Evolutionary conservation across 176 grass and related monocot genomes (phyloP).

Genomic region (Olyra latifolia): DNA sequence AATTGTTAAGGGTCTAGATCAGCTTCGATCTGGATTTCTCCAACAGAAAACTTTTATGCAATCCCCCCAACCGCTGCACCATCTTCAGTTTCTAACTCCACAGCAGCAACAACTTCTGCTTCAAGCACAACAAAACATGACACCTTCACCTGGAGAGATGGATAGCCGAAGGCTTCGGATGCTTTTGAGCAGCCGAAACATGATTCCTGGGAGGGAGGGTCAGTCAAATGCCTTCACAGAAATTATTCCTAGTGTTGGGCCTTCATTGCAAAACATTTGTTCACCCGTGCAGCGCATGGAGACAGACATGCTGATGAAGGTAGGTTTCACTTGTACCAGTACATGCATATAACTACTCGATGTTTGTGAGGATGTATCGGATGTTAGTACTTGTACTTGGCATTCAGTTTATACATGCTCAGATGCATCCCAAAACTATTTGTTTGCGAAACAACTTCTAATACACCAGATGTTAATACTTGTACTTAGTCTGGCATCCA

Average conservation of each 20-base stretch:
- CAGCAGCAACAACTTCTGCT: slow-evolving; percentile 80
- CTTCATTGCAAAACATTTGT: slow-evolving; percentile 53
- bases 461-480: too few relatives aligned
- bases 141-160: slow-evolving; percentile 57
- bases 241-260: slow-evolving; percentile 54
- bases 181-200: slow-evolving; percentile 57
- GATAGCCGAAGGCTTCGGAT: slow-evolving; percentile 74
- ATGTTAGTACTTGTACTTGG: background rate
- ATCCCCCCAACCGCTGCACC: slow-evolving; percentile 63
- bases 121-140: slow-evolving; percentile 77
- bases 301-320: slow-evolving; percentile 81
- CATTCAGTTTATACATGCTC: background rate
- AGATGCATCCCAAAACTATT: background rate
- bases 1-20: slow-evolving; percentile 70
- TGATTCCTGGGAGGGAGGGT: slow-evolving; percentile 59
- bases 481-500: background rate
- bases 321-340: slow-evolving; percentile 14
- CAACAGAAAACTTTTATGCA: slow-evolving; percentile 80
- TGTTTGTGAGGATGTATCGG: background rate
- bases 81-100: slow-evolving; percentile 77
- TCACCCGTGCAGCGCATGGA: slow-evolving; percentile 40
- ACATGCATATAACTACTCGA: background rate
- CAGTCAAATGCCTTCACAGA: slow-evolving; percentile 50
- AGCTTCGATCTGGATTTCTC: slow-evolving; percentile 77
- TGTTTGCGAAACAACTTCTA: too few relatives aligned